phyloP scores from a whole-genome alignment of 2,329 filamentous ascomycete genomes.

The Cordyceps farinosa region DNA sequence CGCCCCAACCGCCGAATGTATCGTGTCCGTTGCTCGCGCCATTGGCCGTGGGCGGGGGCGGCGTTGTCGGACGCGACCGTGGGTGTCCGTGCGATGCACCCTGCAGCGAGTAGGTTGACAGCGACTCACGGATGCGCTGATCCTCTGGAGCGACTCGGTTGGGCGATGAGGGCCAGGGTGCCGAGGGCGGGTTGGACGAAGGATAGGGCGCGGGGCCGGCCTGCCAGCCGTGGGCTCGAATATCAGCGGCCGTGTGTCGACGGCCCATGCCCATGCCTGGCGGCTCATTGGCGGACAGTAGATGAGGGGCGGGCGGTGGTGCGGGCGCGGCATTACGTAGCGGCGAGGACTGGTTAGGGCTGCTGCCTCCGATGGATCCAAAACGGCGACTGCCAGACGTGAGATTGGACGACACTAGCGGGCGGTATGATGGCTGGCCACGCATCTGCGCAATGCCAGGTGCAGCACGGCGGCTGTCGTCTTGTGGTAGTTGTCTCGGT shows the following conservation, averaged over 20 bases:
- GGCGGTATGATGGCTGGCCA: constrained; percentile 65
- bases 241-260: constrained; percentile 92
- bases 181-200: constrained; percentile 53
- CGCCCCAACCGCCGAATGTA: constrained; percentile 53
- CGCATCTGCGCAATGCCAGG: constrained; percentile 62
- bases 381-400: constrained; percentile 74
- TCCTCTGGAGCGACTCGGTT: constrained; percentile 49
- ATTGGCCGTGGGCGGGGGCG: constrained; percentile 48
- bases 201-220: constrained; percentile 58
- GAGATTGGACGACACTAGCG: constrained; percentile 77
- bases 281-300: constrained; percentile 58
- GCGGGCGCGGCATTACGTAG: constrained; percentile 63
- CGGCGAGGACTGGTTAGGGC: constrained; percentile 68
- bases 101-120: constrained; percentile 53
- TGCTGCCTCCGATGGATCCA: constrained; percentile 77
- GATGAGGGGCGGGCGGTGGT: constrained; percentile 63
- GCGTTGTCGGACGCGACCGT: constrained; percentile 52
- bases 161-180: constrained; percentile 54
- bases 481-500: constrained; percentile 79
- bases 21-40: constrained; percentile 37
- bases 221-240: constrained; percentile 81
- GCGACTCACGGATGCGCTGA: constrained; percentile 53
- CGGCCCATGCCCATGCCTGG: constrained; percentile 69
- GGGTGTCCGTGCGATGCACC: constrained; percentile 39
- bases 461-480: constrained; percentile 73